Conservation (phyloP, 306 rosid genomes). For the Mucuna pruriens region DNA sequence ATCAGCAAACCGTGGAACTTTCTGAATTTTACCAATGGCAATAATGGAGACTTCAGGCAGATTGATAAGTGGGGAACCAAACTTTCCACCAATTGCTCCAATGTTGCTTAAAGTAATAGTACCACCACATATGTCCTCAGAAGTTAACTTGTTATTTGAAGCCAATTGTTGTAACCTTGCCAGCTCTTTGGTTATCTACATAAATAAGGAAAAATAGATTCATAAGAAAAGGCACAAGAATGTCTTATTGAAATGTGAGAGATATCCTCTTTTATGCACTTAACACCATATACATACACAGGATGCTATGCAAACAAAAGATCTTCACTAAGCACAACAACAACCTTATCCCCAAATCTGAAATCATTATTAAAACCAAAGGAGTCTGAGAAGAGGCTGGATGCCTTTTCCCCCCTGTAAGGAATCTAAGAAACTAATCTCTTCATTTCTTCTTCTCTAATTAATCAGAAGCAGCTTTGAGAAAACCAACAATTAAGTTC, state of each 20-base stretch:
- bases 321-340: constrained; percentile 5
- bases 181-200: constrained; percentile 86
- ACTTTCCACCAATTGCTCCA: constrained; percentile 96
- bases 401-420: neutral
- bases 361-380: constrained; percentile 12
- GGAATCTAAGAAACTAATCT: neutral
- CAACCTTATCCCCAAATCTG: neutral
- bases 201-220: constrained; percentile 4
- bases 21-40: constrained; percentile 88
- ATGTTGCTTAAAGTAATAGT: constrained; percentile 89
- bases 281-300: neutral
- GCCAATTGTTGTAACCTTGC: constrained; percentile 83
- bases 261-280: neutral
- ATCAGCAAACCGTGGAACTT: constrained; percentile 64
- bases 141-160: constrained; percentile 75
- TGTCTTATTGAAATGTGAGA: neutral
- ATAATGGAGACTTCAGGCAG: constrained; percentile 92
- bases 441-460: neutral
- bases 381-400: neutral
- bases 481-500: constrained; percentile 6
- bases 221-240: constrained; percentile 25
- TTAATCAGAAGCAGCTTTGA: neutral
- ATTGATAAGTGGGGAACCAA: constrained; percentile 92
- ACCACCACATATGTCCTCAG: constrained; percentile 78
- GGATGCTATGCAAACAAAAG: neutral